Base-by-base conservation (phyloP, 495 filamentous ascomycete species). In the Annulohypoxylon moriforme region DNA sequence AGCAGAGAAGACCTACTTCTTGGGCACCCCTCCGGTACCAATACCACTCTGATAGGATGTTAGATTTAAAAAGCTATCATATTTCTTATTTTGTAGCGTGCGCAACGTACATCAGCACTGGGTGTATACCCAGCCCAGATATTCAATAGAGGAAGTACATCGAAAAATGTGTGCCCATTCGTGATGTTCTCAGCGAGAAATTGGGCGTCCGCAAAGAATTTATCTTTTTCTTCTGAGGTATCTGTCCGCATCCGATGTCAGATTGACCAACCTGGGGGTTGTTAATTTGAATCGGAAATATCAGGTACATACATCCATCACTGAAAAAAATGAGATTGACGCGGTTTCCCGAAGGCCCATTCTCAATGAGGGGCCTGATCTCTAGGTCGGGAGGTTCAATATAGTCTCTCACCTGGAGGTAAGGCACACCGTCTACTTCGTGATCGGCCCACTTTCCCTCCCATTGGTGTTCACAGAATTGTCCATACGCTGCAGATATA, bases 391-490 rank as follows among this genome's bases (percentile, higher is more conserved):
- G 66, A 24, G 63, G 53, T 34, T 65, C 59, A 58, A 25, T 13
- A 4, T 70, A 11, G 13, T 68, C 63, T 27, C 57, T 74, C 18
- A 31, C 62, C 18, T 62, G 70, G 0, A 68, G 25, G 44, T 73
- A 64, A 24, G 69, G 64, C 14, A 67, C 59, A 27, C 69, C 63
- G 34, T 64, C 67, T 8, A 67, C 53, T 29, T 61, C 40, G 18
- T 61, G 67, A 4, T 57, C 34, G 53, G 73, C 73, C 18, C 70
- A 76, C 29, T 61, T 60, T 5, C 73, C 73, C 33, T 73, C 58
- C 73, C 73, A 76, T 29, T 76, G 73, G 13, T 76, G 73, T 38
- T 76, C 73, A 49, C 73, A 76, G 53, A 61, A 65, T 27, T 76
- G 73, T 14, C 67, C 70, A 18, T 58, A n/a, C 24, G 60, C 67